phyloP scores from a whole-genome alignment of 768 basidiomycete species.

The Gloeostereum incarnatum region DNA sequence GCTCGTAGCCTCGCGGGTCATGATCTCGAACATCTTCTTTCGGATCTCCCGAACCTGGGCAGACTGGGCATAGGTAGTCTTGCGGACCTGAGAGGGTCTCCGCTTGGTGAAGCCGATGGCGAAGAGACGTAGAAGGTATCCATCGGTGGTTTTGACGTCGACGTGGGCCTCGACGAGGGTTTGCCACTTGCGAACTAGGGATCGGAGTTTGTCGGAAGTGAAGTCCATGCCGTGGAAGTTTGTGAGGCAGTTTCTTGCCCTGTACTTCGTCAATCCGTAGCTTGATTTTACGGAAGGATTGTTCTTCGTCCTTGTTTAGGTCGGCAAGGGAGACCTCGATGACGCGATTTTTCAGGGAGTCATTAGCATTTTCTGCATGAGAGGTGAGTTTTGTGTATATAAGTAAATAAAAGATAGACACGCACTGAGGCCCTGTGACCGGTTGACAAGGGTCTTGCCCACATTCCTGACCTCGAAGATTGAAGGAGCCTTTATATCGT shows the following conservation, averaged over 20 bases:
- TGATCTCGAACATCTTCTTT: conserved; percentile 99
- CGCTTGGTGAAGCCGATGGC: conserved; percentile 99
- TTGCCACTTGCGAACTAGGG: conserved; percentile 99
- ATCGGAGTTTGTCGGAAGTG: conserved; percentile 99
- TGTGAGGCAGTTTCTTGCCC: conserved; percentile 98
- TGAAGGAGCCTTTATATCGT: conserved; percentile 97
- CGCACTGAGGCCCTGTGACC: conserved; percentile 96
- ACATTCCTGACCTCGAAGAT: conserved; percentile 95
- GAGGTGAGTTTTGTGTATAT: conserved; percentile 8
- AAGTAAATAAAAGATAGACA: conserved; percentile 13
- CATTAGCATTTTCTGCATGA: conserved; percentile 87
- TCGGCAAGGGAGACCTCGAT: conserved; percentile 95
- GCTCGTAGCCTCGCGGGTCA: conserved; percentile 89
- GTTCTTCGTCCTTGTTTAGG: conserved; percentile 99
- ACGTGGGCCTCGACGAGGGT: conserved; percentile 97
- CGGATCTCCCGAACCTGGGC: conserved; percentile 95
- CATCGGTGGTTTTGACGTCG: conserved; percentile 98
- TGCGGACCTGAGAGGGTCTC: conserved; percentile 91
- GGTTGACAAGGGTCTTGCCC: conserved; percentile 98
- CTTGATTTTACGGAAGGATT: conserved; percentile 99
- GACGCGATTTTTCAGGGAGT: conserved; percentile 95
- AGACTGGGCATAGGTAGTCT: conserved; percentile 97
- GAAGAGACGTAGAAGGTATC: conserved; percentile 98
- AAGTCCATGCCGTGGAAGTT: conserved; percentile 99
- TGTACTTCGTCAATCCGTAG: conserved; percentile 93